Conservation (phyloP, 257 asterid species). For the Nicotiana attenuata region DNA sequence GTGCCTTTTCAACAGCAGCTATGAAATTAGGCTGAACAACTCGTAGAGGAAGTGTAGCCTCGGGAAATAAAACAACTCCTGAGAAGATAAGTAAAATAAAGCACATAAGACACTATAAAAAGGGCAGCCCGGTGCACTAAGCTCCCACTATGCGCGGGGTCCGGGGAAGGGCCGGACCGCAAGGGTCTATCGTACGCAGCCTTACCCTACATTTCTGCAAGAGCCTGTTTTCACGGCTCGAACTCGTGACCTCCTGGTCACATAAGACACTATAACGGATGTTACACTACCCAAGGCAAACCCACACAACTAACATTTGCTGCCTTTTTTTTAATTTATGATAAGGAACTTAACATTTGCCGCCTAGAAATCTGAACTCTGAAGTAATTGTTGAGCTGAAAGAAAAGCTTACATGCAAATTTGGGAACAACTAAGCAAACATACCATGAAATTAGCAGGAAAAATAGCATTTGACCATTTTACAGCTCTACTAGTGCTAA, state of each 20-base stretch:
- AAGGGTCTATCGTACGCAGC: too few relatives aligned
- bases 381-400: neutral
- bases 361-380: neutral
- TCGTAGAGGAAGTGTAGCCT: conserved; percentile 93
- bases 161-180: too few relatives aligned
- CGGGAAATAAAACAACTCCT: conserved; percentile 97
- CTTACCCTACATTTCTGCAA: too few relatives aligned
- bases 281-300: neutral
- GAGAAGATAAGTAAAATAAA: conserved; percentile 17
- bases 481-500: neutral
- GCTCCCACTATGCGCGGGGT: too few relatives aligned
- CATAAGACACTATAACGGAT: neutral
- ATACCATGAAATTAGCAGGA: neutral
- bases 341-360: neutral
- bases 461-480: neutral
- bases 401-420: neutral
- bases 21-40: conserved; percentile 62
- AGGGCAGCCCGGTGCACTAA: too few relatives aligned
- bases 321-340: neutral
- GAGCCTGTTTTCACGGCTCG: too few relatives aligned
- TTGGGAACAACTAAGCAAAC: neutral
- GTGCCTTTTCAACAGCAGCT: conserved; percentile 80
- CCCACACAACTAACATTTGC: neutral
- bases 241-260: too few relatives aligned
- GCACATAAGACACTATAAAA: neutral